Evolutionary conservation across 805 yeast species (phyloP), one percentile per base, ranked within the genome.

Genomic region (Danielia reshetovae): DNA sequence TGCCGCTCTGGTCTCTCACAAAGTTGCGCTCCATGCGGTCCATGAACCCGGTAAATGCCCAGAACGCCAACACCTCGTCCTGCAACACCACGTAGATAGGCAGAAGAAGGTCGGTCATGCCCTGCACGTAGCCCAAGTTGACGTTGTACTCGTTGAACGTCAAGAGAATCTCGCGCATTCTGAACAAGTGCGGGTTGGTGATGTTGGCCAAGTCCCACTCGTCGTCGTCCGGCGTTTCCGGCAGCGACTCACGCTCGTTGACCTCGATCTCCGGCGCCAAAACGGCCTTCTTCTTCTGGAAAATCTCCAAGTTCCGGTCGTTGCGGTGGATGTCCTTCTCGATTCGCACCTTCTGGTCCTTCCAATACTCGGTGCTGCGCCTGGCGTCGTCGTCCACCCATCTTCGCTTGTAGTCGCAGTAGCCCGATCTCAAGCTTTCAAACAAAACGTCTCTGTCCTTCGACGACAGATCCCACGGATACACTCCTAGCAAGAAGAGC

Each of bases 11-110:
- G 57, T 87, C 96, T 31, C 94, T 75, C 18, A 90, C 65, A 55
- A 89, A 93, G 58, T 93, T 93, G 34, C 97, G 72, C 57, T 90
- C 97, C 97, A 90, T 88, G 36, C 93, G 68, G 32, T 85, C 87
- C 97, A 93, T 90, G 46, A 86, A 85, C 25, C 79, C 76, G 3
- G 76, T 71, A 63, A 93, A 90, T 7, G 88, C 81, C 94, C 96
- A 87, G 57, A 93, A 93, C 5, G 96, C 70, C 16, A 87, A 51
- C 0, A 81, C 65, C 46, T 89, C 96, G 55, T 89, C 95, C 45
- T 73, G 72, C 45, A 48, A 65, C 51, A 53, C 60, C 34, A 72
- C 76, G 55, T 87, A 93, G 3, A 93, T 60, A 0, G 97, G 97
- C 0, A 96, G 83, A 24, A 93, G 64, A 33, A 93, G 65, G 58